Percentiles rank a stretch among this genome's conserved stretches.
Conservation (phyloP, 352 stramenopile species). For the Globisporangium megalacanthum region DNA sequence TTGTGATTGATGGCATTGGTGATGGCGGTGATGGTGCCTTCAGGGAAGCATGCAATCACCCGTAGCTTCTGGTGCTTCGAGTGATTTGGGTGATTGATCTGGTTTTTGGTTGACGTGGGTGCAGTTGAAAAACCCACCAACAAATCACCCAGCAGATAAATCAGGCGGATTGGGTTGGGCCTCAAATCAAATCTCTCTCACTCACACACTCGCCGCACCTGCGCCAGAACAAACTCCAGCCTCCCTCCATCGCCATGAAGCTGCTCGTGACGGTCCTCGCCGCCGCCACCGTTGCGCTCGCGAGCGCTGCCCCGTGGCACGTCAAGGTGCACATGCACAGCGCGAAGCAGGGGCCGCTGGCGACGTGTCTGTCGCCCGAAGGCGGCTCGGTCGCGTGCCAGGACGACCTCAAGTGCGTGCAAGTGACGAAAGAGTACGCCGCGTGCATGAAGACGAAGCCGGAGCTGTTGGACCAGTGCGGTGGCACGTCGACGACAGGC, state of each 20-base stretch:
- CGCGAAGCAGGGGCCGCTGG: slow-evolving; percentile 3
- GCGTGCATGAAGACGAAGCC: slow-evolving; percentile 9
- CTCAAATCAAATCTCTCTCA: too few species aligned
- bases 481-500: slow-evolving; percentile 1
- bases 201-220: too few species aligned
- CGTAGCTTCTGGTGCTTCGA: too few species aligned
- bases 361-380: not conserved
- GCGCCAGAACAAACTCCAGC: not conserved
- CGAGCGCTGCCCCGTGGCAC: slow-evolving; percentile 3
- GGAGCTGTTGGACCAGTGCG: slow-evolving; percentile 7
- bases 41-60: too few species aligned
- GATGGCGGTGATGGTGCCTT: too few species aligned
- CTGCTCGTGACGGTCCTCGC: not conserved
- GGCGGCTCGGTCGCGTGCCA: slow-evolving; percentile 1
- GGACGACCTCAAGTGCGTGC: slow-evolving; percentile 6
- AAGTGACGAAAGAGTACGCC: slow-evolving; percentile 1
- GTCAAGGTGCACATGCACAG: slow-evolving; percentile 10
- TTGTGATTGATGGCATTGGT: too few species aligned
- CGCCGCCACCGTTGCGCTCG: not conserved
- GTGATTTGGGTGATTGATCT: too few species aligned
- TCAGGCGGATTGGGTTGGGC: too few species aligned
- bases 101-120: too few species aligned
- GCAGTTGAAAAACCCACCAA: too few species aligned
- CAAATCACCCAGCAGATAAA: too few species aligned
- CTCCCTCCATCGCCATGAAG: not conserved